Base-by-base conservation (phyloP, 148 eudicot genomes). In the Cornus kousa region DNA sequence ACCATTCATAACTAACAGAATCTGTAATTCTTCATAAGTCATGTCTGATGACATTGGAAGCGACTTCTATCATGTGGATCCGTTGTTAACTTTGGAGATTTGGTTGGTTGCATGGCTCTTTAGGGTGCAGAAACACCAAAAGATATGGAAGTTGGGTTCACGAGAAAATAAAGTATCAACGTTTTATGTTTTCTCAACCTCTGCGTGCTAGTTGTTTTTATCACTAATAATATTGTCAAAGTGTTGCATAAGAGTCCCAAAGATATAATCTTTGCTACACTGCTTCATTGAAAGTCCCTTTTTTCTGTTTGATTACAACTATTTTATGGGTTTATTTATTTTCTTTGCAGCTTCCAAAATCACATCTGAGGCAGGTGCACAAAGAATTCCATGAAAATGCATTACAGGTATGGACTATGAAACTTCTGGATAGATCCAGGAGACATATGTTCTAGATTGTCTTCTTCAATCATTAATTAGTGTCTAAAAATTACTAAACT, bases 351-450 rank as follows among this genome's bases (percentile, higher is more conserved):
- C 80, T 93, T 84, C 93, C 95, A 79, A 95, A 91, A 87, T 78
- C 91, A 55, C 97, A 93, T 76, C 83, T 95, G 74, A 88, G 96
- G 86, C 88, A 84, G 74, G 98, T 95, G 73, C 98, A 95, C 80
- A 82, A 84, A 81, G 94, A 95, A 33, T 95, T 95, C 74, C 98
- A 95, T 72, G 96, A 89, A 64, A 85, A 90, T 72, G 68, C 82
- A 12, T n/a, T 95, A 66, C 86, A 93, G 85, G 90, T 88, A 88
- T 74, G 72, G 32, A 64, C 14, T 50, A 7, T 69, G 28, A 72
- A 72, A 79, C 68, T 68, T 62, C 8, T 62, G 23, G 19, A 62
- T n/a, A 53, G 66, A 19, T 20, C 3, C 66, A 62, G 66, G 24
- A 20, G 66, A 62, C 7, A 62, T 0, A 60, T 62, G 23, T 62